Percentiles rank a stretch among this genome's conserved stretches.
These are phyloP conservation scores for Alternaria alternata DNA, from an alignment of 2,329 filamentous ascomycete genomes.

Conservation along the genomic window DNA sequence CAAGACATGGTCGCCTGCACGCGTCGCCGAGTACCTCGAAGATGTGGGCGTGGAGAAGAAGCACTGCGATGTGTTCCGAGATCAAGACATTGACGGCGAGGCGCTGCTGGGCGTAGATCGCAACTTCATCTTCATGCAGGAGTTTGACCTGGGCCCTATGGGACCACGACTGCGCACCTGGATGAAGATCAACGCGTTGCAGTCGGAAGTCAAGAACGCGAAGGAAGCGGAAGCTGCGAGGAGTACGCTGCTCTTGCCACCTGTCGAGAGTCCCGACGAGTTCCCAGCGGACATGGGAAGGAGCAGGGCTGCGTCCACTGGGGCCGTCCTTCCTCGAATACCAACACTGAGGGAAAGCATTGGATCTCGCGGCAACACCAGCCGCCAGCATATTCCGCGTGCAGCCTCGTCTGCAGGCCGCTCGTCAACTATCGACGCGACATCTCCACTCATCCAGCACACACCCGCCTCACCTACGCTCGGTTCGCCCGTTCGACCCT, in stretches of 20 bases:
- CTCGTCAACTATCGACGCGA: slow-evolving; percentile 44
- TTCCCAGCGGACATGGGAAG: slow-evolving; percentile 54
- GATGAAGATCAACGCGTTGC: slow-evolving; percentile 93
- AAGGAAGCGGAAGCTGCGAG: slow-evolving; percentile 46
- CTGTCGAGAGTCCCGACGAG: slow-evolving; percentile 33
- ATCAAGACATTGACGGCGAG: slow-evolving; percentile 95
- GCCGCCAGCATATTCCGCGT: slow-evolving; percentile 40
- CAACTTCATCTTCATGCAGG: slow-evolving; percentile 92
- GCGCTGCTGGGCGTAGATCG: slow-evolving; percentile 95
- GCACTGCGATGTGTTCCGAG: slow-evolving; percentile 92
- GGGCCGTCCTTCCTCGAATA: slow-evolving; percentile 50
- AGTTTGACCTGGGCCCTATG: slow-evolving; percentile 91
- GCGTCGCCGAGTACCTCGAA: slow-evolving; percentile 90
- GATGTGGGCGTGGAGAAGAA: slow-evolving; percentile 83
- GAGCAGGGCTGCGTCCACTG: slow-evolving; percentile 56
- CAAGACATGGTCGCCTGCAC: slow-evolving; percentile 76
- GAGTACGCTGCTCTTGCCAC: slow-evolving; percentile 48
- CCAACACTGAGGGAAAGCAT: slow-evolving; percentile 48
- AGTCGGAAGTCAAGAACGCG: slow-evolving; percentile 80
- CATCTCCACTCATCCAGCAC: slow-evolving; percentile 56
- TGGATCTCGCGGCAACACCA: slow-evolving; percentile 34
- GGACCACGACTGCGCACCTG: slow-evolving; percentile 90
- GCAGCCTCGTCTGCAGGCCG: slow-evolving; percentile 45
- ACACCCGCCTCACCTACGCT: slow-evolving; percentile 52
- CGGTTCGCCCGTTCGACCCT: slow-evolving; percentile 65